These are phyloP conservation scores for Bremia lactucae DNA, from an alignment of 352 stramenopile species.

Conservation along the genomic window DNA sequence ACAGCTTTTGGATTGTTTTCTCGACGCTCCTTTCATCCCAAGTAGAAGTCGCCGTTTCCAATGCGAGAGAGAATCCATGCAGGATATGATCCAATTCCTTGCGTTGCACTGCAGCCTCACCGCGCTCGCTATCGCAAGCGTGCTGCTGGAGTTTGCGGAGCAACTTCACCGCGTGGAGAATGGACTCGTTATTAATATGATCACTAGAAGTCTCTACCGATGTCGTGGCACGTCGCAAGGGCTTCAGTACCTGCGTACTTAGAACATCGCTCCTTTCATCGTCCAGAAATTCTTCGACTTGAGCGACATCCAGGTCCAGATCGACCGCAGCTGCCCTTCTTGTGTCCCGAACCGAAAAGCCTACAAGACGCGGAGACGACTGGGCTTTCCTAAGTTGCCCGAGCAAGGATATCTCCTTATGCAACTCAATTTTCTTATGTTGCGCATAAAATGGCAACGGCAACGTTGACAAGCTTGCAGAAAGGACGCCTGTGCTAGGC, in stretches of 20 bases:
- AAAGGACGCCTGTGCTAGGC: slow-evolving; percentile 14
- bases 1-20: slow-evolving; percentile 60
- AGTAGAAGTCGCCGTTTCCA: slow-evolving; percentile 33
- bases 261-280: slow-evolving; percentile 1
- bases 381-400: slow-evolving; percentile 10
- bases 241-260: background rate
- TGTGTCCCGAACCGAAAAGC: slow-evolving; percentile 13
- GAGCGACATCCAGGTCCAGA: background rate
- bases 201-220: slow-evolving; percentile 15
- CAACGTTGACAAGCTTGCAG: slow-evolving; percentile 16
- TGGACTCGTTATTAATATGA: slow-evolving; percentile 28
- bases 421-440: slow-evolving; percentile 6
- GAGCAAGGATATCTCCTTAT: slow-evolving; percentile 3
- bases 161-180: slow-evolving; percentile 47
- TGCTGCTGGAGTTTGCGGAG: slow-evolving; percentile 48
- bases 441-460: slow-evolving; percentile 6
- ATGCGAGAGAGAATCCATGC: slow-evolving; percentile 40
- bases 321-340: background rate
- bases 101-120: slow-evolving; percentile 29
- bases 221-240: slow-evolving; percentile 9
- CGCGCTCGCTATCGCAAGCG: slow-evolving; percentile 18
- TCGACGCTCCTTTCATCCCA: slow-evolving; percentile 40
- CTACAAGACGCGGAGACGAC: slow-evolving; percentile 18
- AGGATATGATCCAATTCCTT: slow-evolving; percentile 53
- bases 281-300: slow-evolving; percentile 10